A percentile compares a stretch with the other conserved stretches of the same genome.
Evolutionary conservation across 306 rosid species (phyloP).

Genomic region (Cicer bijugum): DNA sequence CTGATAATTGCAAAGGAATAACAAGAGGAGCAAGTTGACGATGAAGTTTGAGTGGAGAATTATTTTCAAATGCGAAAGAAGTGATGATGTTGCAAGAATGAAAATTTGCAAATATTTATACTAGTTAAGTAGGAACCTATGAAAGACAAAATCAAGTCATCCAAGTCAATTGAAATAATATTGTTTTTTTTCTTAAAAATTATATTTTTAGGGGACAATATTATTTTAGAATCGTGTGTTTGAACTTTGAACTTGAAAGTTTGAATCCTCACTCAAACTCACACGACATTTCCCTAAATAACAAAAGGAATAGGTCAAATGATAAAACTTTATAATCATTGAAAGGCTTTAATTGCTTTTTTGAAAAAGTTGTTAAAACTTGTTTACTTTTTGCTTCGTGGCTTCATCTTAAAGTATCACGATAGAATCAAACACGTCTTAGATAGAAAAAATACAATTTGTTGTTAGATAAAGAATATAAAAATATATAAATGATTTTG

Average conservation of each 20-base stretch:
- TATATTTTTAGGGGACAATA: not conserved
- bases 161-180: not conserved
- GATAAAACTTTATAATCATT: not conserved
- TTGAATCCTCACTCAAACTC: not conserved
- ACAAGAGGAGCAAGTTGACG: not conserved
- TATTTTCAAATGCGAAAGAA: not conserved
- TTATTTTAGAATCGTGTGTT: not conserved
- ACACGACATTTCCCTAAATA: not conserved
- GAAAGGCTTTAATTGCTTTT: no score
- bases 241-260: not conserved
- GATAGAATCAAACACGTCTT: no score
- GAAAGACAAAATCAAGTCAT: not conserved
- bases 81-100: not conserved
- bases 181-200: not conserved
- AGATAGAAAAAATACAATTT: no score
- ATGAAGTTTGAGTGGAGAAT: not conserved
- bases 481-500: no score
- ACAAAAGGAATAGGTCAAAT: not conserved
- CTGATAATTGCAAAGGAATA: not conserved
- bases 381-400: no score
- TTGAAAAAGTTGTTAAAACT: no score
- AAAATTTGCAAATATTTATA: constrained; percentile 9
- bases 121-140: not conserved
- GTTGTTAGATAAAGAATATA: no score
- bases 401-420: no score